Evolutionary conservation across 2,329 filamentous ascomycete genomes (phyloP).

Genomic region (Escovopsis sp.): DNA sequence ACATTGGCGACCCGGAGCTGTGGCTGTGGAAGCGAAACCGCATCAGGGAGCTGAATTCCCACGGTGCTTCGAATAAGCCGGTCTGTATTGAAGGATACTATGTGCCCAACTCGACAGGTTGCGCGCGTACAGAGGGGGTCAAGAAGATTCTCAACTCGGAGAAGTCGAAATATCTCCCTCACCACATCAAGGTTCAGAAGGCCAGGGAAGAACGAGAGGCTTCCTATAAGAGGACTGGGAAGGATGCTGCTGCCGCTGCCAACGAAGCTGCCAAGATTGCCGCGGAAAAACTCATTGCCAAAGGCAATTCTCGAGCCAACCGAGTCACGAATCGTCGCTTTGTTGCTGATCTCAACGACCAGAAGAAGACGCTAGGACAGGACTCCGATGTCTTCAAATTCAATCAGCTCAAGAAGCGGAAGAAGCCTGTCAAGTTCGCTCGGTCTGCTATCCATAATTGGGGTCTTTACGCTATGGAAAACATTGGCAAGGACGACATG

Average conservation of each 20-base stretch:
- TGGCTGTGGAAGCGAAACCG: slow-evolving; percentile 45
- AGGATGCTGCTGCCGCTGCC: slow-evolving; percentile 49
- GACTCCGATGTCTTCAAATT: slow-evolving; percentile 91
- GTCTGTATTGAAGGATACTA: slow-evolving; percentile 52
- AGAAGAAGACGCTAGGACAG: slow-evolving; percentile 70
- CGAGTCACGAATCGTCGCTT: slow-evolving; percentile 91
- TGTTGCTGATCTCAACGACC: slow-evolving; percentile 86
- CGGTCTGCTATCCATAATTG: slow-evolving; percentile 97
- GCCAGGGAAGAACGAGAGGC: slow-evolving; percentile 83
- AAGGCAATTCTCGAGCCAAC: slow-evolving; percentile 82
- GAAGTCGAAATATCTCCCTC: slow-evolving; percentile 94
- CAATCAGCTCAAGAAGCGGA: slow-evolving; percentile 98
- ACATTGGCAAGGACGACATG: slow-evolving; percentile 95
- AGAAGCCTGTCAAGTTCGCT: slow-evolving; percentile 97
- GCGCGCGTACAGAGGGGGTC: slow-evolving; percentile 79
- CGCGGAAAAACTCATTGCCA: slow-evolving; percentile 66
- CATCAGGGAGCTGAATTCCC: slow-evolving; percentile 39
- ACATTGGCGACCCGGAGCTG: slow-evolving; percentile 35
- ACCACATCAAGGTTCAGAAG: slow-evolving; percentile 91
- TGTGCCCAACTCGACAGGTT: slow-evolving; percentile 71
- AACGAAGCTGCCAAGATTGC: slow-evolving; percentile 58
- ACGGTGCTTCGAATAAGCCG: slow-evolving; percentile 15
- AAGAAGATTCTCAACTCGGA: slow-evolving; percentile 95
- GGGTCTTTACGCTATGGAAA: slow-evolving; percentile 95
- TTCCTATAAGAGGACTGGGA: slow-evolving; percentile 49